phyloP scores from a whole-genome alignment of 306 rosid species.

The Quercus dentata region DNA sequence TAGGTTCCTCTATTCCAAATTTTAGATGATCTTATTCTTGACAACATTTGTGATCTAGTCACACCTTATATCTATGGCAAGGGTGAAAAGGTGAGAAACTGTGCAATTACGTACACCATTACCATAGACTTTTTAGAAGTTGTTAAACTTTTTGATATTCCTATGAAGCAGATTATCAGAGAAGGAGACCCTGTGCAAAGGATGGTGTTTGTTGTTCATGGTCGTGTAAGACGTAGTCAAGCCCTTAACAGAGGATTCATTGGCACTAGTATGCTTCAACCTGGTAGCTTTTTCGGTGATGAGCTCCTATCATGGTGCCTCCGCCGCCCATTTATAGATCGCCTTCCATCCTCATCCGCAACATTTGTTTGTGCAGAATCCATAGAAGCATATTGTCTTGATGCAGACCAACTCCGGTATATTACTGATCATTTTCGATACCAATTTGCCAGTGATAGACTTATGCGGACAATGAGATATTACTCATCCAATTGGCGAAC shows the following conservation, averaged over 20 bases:
- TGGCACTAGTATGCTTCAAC: slow-evolving; percentile 22
- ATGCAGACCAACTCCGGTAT: slow-evolving; percentile 24
- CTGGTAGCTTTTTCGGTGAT: slow-evolving; percentile 36
- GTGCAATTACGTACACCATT: neutral
- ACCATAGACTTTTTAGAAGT: neutral
- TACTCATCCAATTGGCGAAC: slow-evolving; percentile 43
- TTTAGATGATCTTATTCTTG: slow-evolving; percentile 35
- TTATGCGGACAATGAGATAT: slow-evolving; percentile 24
- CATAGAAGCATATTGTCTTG: slow-evolving; percentile 23
- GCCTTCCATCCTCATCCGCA: slow-evolving; percentile 33
- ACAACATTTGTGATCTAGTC: slow-evolving; percentile 35
- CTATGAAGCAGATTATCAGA: slow-evolving; percentile 22
- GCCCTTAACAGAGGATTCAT: slow-evolving; percentile 28
- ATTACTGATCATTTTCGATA: slow-evolving; percentile 30
- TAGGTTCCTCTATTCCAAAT: slow-evolving; percentile 38
- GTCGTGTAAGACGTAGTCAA: slow-evolving; percentile 29
- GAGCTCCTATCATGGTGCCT: slow-evolving; percentile 48
- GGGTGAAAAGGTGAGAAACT: slow-evolving; percentile 32
- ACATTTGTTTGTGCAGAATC: slow-evolving; percentile 23
- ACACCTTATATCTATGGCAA: slow-evolving; percentile 28
- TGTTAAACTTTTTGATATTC: neutral
- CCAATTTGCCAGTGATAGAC: slow-evolving; percentile 15
- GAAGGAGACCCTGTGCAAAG: slow-evolving; percentile 44
- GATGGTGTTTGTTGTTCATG: slow-evolving; percentile 34
- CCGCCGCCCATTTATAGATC: slow-evolving; percentile 8